Conservation (phyloP, 1,284 basidiomycete genomes). For the Ustilago cynodontis region DNA sequence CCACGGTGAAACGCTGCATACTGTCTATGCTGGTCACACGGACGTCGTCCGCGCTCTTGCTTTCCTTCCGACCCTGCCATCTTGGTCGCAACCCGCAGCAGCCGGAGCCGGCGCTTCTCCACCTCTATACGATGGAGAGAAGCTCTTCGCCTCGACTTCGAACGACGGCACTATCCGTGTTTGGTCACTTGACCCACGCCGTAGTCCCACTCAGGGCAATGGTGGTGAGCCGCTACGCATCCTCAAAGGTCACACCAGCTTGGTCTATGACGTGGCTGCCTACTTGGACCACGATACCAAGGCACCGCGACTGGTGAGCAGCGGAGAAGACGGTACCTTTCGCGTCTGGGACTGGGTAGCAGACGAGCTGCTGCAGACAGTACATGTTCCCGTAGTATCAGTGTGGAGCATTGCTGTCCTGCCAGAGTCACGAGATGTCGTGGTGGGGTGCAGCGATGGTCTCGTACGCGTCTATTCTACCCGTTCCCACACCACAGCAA, state of each 20-base stretch:
- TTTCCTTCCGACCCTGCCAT: conserved; percentile 17
- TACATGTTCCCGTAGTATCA: conserved; percentile 41
- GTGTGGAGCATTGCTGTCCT: conserved; percentile 49
- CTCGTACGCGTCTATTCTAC: conserved; percentile 48
- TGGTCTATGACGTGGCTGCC: conserved; percentile 43
- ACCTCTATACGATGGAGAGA: conserved; percentile 8
- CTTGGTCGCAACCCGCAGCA: not conserved
- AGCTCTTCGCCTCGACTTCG: conserved; percentile 37
- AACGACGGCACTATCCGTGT: conserved; percentile 51
- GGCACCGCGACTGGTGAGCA: conserved; percentile 23
- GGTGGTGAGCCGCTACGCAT: conserved; percentile 38
- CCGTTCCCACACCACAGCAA: not conserved
- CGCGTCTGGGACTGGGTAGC: conserved; percentile 42
- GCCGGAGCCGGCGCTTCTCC: conserved; percentile 2
- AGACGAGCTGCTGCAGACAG: conserved; percentile 19
- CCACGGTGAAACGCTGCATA: conserved; percentile 40
- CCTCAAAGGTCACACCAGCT: conserved; percentile 37
- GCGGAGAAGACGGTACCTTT: conserved; percentile 49
- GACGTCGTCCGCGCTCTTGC: conserved; percentile 50
- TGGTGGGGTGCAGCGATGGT: conserved; percentile 46
- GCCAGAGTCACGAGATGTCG: conserved; percentile 40
- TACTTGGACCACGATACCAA: conserved; percentile 8
- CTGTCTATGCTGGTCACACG: conserved; percentile 49
- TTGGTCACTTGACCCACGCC: conserved; percentile 40
- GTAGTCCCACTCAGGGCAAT: conserved; percentile 41